A percentile compares a stretch with the other conserved stretches of the same genome.
phyloP scores from a whole-genome alignment of 768 basidiomycete genomes.

The Rhizopogon vinicolor region DNA sequence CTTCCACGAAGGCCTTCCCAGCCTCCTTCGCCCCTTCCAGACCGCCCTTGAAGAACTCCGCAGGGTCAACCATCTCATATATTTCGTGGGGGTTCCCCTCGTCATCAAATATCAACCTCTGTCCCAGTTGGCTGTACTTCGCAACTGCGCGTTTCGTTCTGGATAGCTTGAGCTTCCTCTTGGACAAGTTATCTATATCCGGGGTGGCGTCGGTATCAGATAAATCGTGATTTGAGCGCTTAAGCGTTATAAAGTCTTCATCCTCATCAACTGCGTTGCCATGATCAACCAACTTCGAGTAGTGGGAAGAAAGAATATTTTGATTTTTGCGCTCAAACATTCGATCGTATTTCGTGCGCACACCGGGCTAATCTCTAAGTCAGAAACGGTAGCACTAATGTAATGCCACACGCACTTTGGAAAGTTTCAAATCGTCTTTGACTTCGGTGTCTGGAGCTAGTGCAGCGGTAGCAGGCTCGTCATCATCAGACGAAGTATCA shows the following conservation, averaged over 20 bases:
- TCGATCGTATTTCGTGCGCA: constrained; percentile 92
- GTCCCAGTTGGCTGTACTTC: constrained; percentile 52
- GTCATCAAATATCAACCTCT: constrained; percentile 88
- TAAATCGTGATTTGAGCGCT: constrained; percentile 85
- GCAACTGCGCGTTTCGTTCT: constrained; percentile 68
- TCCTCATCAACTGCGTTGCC: constrained; percentile 38
- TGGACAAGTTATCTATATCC: constrained; percentile 60
- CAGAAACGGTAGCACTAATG: neutral
- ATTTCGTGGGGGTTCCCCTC: constrained; percentile 75
- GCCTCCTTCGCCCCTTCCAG: constrained; percentile 60
- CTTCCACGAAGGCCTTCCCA: constrained; percentile 65
- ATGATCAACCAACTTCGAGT: constrained; percentile 81
- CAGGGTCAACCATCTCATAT: constrained; percentile 77
- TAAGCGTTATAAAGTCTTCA: constrained; percentile 92
- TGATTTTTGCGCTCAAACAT: constrained; percentile 99
- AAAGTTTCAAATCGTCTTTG: constrained; percentile 19
- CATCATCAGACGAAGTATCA: constrained; percentile 23
- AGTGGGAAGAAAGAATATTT: constrained; percentile 85
- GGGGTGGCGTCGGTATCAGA: constrained; percentile 27
- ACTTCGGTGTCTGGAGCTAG: neutral
- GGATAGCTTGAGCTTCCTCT: constrained; percentile 77
- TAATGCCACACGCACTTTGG: constrained; percentile 36
- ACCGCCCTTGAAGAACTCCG: constrained; percentile 69
- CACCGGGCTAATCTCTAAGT: constrained; percentile 28
- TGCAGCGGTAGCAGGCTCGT: constrained; percentile 3